Conservation (phyloP, 2,329 filamentous ascomycete genomes). For the Pleurostoma richardsiae region DNA sequence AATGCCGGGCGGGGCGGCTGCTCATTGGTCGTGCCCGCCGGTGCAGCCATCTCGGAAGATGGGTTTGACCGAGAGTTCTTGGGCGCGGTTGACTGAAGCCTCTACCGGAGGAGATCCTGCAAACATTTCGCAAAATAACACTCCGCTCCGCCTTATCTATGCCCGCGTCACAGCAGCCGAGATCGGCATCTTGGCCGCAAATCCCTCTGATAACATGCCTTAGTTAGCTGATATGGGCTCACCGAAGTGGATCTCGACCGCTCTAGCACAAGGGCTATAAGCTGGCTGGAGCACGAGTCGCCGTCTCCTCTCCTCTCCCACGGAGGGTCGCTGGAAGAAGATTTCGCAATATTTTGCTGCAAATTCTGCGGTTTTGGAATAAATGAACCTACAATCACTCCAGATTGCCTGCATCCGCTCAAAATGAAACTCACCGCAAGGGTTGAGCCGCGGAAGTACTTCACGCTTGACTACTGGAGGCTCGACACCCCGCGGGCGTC, state of each 20-base stretch:
- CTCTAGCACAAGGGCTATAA: not conserved
- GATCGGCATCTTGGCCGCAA: not conserved
- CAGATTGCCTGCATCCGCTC: not conserved
- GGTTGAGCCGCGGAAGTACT: slow-evolving; percentile 1
- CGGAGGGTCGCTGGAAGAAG: no score
- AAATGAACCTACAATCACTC: not conserved
- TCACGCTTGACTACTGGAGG: slow-evolving; percentile 8
- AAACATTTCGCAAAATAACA: not conserved
- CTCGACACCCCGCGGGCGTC: slow-evolving; percentile 8
- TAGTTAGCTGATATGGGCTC: not conserved
- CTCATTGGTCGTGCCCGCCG: not conserved
- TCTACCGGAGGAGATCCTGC: no score
- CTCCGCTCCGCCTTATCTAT: not conserved
- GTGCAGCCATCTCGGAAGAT: not conserved
- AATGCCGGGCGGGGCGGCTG: slow-evolving; percentile 10
- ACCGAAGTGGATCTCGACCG: slow-evolving; percentile 1
- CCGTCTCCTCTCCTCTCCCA: no score
- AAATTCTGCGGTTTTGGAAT: no score
- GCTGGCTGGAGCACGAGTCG: not conserved
- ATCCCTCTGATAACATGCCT: not conserved
- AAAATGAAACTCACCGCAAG: not conserved
- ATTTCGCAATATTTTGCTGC: no score
- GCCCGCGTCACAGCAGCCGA: not conserved
- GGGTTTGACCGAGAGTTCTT: no score
- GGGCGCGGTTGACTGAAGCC: no score